Evolutionary conservation across 2,329 filamentous ascomycete species (phyloP), one percentile per base, ranked within the genome.

Genomic region (Pleoardoris graminearum): DNA sequence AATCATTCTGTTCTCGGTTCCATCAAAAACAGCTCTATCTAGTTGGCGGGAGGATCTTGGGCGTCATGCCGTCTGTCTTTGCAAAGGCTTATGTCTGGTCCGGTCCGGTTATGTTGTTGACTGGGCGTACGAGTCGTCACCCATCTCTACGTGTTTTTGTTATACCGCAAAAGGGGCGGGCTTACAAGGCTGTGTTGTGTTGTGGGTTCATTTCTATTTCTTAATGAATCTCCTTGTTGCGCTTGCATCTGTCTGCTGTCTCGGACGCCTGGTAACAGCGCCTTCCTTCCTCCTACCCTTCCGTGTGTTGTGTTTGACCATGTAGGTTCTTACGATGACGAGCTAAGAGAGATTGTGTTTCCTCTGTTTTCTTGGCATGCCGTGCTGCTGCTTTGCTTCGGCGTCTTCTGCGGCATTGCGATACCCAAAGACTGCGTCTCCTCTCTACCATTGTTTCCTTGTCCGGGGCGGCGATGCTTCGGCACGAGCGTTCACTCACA

Each of bases 171-270:
- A 41, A n/a, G 48, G 30, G 10, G 43, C 50, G 51, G 56, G 46
- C 58, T 58, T 49, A 63, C 53, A 60, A 57, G 59, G 55, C 44
- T 51, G 56, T 63, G 50, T 63, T 56, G 44, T 36, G 32, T n/a
- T n/a, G n/a, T n/a, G n/a, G n/a, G 43, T 30, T 14, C 30, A 17
- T 47, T 47, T 37, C 44, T 27, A 36, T 47, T 48, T 61, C 57
- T 57, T 65, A 63, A 62, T 65, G 65, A 68, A 60, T 67, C 60
- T 59, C 59, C 58, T 56, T 59, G n/a, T n/a, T n/a, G 53, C 55
- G 57, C 51, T 51, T 49, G 48, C 46, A 46, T 47, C 16, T 46
- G 39, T 48, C 25, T 25, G 21, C 42, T 38, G 23, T 42, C 12
- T 29, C 7, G 27, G 7, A 7, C 27, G 27, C 27, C 27, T 12